phyloP scores from a whole-genome alignment of 2,329 filamentous ascomycete genomes.

The Torrubiellomyces zombiae region DNA sequence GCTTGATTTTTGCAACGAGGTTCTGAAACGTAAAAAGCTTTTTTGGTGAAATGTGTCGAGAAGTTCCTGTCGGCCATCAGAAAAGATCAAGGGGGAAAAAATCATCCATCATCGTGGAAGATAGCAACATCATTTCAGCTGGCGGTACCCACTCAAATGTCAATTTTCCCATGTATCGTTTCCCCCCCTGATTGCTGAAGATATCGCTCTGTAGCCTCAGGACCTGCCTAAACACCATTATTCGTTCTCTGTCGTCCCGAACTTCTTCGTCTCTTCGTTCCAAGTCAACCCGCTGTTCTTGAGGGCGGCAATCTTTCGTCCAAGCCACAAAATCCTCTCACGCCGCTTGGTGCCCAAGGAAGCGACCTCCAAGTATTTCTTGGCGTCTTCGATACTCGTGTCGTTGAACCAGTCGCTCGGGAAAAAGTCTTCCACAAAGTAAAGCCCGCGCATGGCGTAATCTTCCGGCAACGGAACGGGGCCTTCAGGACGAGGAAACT shows the following conservation, averaged over 20 bases:
- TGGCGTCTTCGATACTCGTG: conserved; percentile 47
- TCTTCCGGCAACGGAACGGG: conserved; percentile 51
- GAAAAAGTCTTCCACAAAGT: conserved; percentile 43
- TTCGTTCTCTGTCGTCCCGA: conserved; percentile 21
- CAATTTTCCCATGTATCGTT: too few species aligned
- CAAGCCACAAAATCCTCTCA: conserved; percentile 43
- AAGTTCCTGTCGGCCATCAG: too few species aligned
- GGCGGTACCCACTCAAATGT: too few species aligned
- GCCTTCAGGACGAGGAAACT: conserved; percentile 30
- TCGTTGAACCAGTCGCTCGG: conserved; percentile 40
- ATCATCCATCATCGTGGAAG: too few species aligned
- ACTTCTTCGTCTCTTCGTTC: conserved; percentile 18
- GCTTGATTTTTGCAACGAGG: too few species aligned
- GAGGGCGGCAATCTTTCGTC: conserved; percentile 25
- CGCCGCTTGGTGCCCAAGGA: conserved; percentile 41
- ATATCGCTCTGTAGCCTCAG: too few species aligned
- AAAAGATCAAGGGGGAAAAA: too few species aligned
- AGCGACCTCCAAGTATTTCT: conserved; percentile 44
- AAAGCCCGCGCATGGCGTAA: conserved; percentile 45
- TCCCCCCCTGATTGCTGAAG: too few species aligned
- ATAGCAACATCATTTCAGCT: too few species aligned
- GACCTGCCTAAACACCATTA: too few species aligned
- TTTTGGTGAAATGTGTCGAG: too few species aligned
- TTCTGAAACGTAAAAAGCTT: too few species aligned
- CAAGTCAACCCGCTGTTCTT: conserved; percentile 27